A percentile compares a stretch with the other conserved stretches of the same genome.
Conservation (phyloP, 768 basidiomycete genomes). For the Pulveroboletus ravenelii region DNA sequence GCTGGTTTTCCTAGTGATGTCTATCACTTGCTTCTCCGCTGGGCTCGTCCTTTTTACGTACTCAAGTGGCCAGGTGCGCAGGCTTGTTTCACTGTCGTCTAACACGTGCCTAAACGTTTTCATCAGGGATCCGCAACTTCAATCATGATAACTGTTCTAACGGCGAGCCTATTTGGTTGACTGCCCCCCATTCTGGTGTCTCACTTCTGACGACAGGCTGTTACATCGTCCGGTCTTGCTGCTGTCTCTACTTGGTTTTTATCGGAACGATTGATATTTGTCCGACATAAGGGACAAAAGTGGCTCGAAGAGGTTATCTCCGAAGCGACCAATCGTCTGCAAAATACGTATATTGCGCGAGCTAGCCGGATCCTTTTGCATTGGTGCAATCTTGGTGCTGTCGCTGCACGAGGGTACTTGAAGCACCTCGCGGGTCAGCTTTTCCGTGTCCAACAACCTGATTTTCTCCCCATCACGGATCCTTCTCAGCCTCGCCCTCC, state of each 20-base stretch:
- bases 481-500: background rate
- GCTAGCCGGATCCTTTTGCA: conserved; percentile 18
- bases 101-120: conserved; percentile 9
- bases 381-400: conserved; percentile 22
- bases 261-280: conserved; percentile 48
- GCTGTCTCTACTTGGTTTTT: conserved; percentile 53
- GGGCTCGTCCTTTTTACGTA: conserved; percentile 79
- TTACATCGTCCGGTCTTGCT: conserved; percentile 39
- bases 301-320: conserved; percentile 39
- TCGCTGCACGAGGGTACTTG: conserved; percentile 17
- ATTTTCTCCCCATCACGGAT: conserved; percentile 9
- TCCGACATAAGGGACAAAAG: conserved; percentile 44
- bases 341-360: conserved; percentile 16
- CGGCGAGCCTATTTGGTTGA: conserved; percentile 28
- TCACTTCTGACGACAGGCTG: conserved; percentile 21
- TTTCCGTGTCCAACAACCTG: conserved; percentile 18
- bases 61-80: conserved; percentile 59
- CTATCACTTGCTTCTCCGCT: conserved; percentile 77
- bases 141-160: conserved; percentile 63
- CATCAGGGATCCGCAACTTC: conserved; percentile 54
- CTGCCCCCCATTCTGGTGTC: background rate
- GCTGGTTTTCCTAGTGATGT: conserved; percentile 76
- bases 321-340: conserved; percentile 23
- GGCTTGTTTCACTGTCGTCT: conserved; percentile 19
- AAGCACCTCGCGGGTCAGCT: conserved; percentile 23